Evolutionary conservation across 441 rosid genomes (phyloP), one percentile per base, ranked within the genome.

Genomic region (Hura crepitans): DNA sequence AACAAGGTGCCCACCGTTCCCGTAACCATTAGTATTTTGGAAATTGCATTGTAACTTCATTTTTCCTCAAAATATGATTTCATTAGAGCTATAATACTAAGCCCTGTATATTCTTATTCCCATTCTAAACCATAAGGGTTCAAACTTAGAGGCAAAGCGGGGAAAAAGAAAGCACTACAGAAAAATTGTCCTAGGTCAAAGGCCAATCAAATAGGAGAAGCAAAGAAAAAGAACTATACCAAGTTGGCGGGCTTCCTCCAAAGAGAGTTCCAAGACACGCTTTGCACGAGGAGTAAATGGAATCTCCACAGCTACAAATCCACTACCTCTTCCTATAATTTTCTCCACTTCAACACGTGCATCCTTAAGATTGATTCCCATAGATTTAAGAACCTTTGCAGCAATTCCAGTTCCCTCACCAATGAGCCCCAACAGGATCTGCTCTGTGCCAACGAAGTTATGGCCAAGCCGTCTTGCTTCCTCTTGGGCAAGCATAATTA

Each of bases 321-420:
- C 99, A 71, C 96, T 91, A 37, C 99, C 99, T 76, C 96, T 85
- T 64, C 99, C 98, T 79, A 96, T 96, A 33, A 96, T 96, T 80
- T 92, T 92, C 77, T 96, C 98, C 25, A 96, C 98, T 72, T 96
- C 98, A 0, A 92, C 92, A 15, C 99, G 96, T 0, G 98, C 92
- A 73, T 93, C 96, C 79, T 91, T 93, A 66, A 96, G 97, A 81
- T 88, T 93, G 69, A 96, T 91, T 70, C 99, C 99, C 98, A 93
- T 84, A 55, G 98, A 96, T 72, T 96, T 93, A 31, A 96, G 94
- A 77, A 96, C 98, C 81, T 96, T 91, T 0, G 99, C 97, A 68
- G 97, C 99, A 69, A 96, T 96, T 39, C 98, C 99, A 67, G 99
- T 92, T 46, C 99, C 99, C 84, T 96, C 98, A 50, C 99, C 98